phyloP scores from a whole-genome alignment of 2,329 filamentous ascomycete genomes.

The Cordyceps fumosorosea region DNA sequence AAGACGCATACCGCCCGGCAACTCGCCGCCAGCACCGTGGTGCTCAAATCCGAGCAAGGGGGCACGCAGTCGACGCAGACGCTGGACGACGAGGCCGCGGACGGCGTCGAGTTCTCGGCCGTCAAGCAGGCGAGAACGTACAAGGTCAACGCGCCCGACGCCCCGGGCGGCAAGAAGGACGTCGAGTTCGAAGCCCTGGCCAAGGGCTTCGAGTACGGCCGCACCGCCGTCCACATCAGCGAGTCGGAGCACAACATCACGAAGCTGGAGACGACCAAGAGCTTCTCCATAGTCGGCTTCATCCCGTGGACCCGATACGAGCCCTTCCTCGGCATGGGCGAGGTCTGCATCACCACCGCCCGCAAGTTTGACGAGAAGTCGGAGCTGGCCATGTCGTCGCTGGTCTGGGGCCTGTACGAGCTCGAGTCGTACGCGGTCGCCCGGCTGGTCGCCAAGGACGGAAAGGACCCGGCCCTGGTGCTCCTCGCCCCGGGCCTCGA shows the following conservation, averaged over 20 bases:
- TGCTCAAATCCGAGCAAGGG: conserved; percentile 45
- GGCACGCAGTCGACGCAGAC: conserved; percentile 47
- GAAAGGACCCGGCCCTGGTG: conserved; percentile 68
- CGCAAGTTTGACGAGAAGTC: conserved; percentile 76
- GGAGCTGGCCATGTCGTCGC: conserved; percentile 75
- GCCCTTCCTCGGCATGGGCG: conserved; percentile 78
- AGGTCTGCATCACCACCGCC: conserved; percentile 69
- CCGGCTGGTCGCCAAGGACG: conserved; percentile 76
- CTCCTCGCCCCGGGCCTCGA: conserved; percentile 78
- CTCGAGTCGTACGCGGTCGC: conserved; percentile 81
- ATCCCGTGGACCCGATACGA: conserved; percentile 72
- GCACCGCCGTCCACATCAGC: conserved; percentile 83
- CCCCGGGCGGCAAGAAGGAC: conserved; percentile 72
- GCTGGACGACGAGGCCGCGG: conserved; percentile 38
- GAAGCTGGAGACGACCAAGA: conserved; percentile 70
- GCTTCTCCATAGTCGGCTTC: conserved; percentile 82
- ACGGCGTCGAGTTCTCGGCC: conserved; percentile 52
- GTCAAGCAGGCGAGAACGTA: conserved; percentile 79
- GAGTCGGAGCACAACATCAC: conserved; percentile 83
- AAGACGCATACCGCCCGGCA: conserved; percentile 72
- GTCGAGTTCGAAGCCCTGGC: conserved; percentile 76
- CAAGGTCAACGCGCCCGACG: conserved; percentile 67
- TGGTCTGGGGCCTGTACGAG: conserved; percentile 82
- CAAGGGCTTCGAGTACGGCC: conserved; percentile 91
- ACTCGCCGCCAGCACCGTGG: conserved; percentile 71